Evolutionary conservation across 345 rosid genomes (phyloP).

Genomic region (Eucalyptus victrix): DNA sequence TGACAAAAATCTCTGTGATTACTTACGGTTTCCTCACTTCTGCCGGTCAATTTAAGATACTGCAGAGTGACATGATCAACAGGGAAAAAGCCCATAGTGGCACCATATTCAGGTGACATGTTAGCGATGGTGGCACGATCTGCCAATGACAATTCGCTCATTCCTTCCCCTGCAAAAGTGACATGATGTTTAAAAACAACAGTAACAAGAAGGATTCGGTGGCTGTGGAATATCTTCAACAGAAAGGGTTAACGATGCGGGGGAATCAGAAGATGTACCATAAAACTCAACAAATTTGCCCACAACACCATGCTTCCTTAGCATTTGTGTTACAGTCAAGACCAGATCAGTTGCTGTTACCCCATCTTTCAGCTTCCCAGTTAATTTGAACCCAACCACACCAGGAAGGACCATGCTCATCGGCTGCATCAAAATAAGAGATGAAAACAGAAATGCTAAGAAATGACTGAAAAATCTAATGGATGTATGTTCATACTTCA

Average conservation of each 20-base stretch:
- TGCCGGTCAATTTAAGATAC: slow-evolving; percentile 78
- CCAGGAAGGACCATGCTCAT: slow-evolving; percentile 99
- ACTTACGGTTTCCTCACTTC: slow-evolving; percentile 67
- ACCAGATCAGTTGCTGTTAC: slow-evolving; percentile 95
- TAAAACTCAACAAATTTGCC: slow-evolving; percentile 92
- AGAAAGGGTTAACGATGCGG: not conserved
- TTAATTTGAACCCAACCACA: slow-evolving; percentile 84
- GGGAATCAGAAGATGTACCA: slow-evolving; percentile 15
- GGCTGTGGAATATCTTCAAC: not conserved
- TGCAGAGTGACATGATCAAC: slow-evolving; percentile 89
- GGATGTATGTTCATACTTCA: not conserved
- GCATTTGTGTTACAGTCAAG: slow-evolving; percentile 86
- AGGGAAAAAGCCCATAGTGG: slow-evolving; percentile 98
- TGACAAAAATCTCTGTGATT: not conserved
- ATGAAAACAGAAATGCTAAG: not conserved
- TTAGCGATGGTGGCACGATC: slow-evolving; percentile 96
- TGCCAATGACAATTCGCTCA: slow-evolving; percentile 85
- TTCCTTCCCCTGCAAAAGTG: slow-evolving; percentile 57
- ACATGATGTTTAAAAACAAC: not conserved
- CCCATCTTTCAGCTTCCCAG: slow-evolving; percentile 70
- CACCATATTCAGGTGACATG: slow-evolving; percentile 98
- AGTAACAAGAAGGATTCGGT: not conserved
- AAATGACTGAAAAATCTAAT: not conserved
- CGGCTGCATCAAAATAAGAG: slow-evolving; percentile 40
- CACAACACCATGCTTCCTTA: slow-evolving; percentile 95